Base-by-base conservation (phyloP, 116 monocot species). In the Iris pallida region DNA sequence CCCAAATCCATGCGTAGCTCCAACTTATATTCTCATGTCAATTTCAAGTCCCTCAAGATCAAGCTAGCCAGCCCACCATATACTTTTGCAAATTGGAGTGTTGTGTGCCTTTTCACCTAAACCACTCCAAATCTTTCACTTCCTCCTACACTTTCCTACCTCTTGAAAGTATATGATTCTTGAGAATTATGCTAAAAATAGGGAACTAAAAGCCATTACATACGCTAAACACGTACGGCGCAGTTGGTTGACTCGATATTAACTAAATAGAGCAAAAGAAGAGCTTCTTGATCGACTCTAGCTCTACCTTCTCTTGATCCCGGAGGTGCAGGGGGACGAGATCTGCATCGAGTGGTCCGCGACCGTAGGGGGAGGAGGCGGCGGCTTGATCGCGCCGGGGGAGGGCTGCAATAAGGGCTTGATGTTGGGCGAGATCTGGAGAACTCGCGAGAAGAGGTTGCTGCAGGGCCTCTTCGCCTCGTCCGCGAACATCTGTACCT, bases 221-320 rank as follows among this genome's bases (percentile, higher is more conserved):
- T 1, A 30, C 30, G 30, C 30, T 30, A 30, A n/a, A n/a, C n/a
- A n/a, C n/a, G n/a, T n/a, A n/a, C n/a, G n/a, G n/a, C n/a, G n/a
- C n/a, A n/a, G n/a, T n/a, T n/a, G n/a, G n/a, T n/a, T n/a, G n/a
- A n/a, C n/a, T n/a, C n/a, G n/a, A n/a, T n/a, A n/a, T n/a, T n/a
- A n/a, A n/a, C n/a, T n/a, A n/a, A n/a, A n/a, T n/a, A n/a, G n/a
- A n/a, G n/a, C n/a, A n/a, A n/a, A n/a, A n/a, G n/a, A n/a, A n/a
- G n/a, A n/a, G n/a, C n/a, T n/a, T 46, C 63, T 45, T 63, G 42
- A 65, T 12, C 20, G 7, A 65, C 46, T 65, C 12, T 0, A 18
- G 49, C 46, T 6, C 0, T 65, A 84, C 77, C 84, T 80, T 64
- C 73, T 53, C 56, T 76, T 75, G 57, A 63, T 76, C 14, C 75